Percentiles rank a stretch among this genome's conserved stretches.
Conservation (phyloP, 257 asterid species). For the Ilex aquifolium region DNA sequence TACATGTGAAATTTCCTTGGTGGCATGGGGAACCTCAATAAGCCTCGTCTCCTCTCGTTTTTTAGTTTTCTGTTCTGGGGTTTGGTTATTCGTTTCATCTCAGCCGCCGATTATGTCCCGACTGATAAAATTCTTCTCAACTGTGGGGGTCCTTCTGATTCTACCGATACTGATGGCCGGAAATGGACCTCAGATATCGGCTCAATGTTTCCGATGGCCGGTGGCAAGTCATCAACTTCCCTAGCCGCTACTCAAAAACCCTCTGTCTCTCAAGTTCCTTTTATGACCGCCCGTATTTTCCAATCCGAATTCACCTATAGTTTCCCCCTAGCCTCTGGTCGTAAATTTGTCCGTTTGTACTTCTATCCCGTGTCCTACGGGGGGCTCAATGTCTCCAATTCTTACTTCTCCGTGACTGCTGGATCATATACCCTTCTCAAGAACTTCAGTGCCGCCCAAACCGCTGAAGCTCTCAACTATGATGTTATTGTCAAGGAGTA, state of each 20-base stretch:
- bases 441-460: constrained; percentile 73
- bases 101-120: constrained; percentile 36
- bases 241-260: constrained; percentile 64
- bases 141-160: constrained; percentile 76
- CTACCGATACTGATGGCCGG: constrained; percentile 57
- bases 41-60: constrained; percentile 2
- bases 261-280: constrained; percentile 74
- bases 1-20: no score
- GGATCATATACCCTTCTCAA: constrained; percentile 52
- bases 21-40: not conserved
- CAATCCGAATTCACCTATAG: constrained; percentile 67
- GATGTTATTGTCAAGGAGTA: constrained; percentile 72
- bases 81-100: constrained; percentile 8
- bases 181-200: constrained; percentile 74
- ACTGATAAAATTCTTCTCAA: constrained; percentile 68
- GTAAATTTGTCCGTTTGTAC: constrained; percentile 67
- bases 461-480: constrained; percentile 54
- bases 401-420: constrained; percentile 52
- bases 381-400: constrained; percentile 47
- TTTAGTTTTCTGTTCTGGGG: constrained; percentile 10
- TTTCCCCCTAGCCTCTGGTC: constrained; percentile 77
- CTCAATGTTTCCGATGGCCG: constrained; percentile 49
- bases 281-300: constrained; percentile 77
- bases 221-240: constrained; percentile 41
- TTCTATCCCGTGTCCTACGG: constrained; percentile 75